A percentile compares a stretch with the other conserved stretches of the same genome.
Conservation (phyloP, 495 filamentous ascomycete species). For the Penicillium goetzii region DNA sequence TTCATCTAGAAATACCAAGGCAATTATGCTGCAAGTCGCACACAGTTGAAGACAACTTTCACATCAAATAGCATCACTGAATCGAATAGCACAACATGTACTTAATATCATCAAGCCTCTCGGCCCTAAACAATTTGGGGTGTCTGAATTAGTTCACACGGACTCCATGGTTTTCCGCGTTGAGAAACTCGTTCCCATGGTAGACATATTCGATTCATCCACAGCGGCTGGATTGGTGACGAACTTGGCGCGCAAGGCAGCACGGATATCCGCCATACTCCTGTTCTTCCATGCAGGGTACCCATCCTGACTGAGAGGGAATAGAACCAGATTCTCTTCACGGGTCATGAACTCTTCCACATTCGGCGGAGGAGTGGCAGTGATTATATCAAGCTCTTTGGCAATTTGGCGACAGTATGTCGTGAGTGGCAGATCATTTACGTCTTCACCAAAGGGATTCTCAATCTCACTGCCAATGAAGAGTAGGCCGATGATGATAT, state of each 20-base stretch:
- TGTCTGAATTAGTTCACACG: constrained; percentile 17
- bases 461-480: constrained; percentile 86
- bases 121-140: too few relatives aligned
- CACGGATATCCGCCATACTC: constrained; percentile 61
- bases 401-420: constrained; percentile 72
- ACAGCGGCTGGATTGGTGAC: constrained; percentile 24
- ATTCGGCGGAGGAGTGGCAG: constrained; percentile 56
- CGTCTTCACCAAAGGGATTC: constrained; percentile 85
- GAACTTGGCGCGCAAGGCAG: constrained; percentile 53
- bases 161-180: constrained; percentile 26
- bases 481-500: constrained; percentile 86
- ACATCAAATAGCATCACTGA: too few relatives aligned
- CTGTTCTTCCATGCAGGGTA: constrained; percentile 66
- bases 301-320: constrained; percentile 62
- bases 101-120: too few relatives aligned
- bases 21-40: too few relatives aligned
- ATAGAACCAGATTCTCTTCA: constrained; percentile 66
- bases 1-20: too few relatives aligned
- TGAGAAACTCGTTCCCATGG: constrained; percentile 23
- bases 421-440: constrained; percentile 84
- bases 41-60: too few relatives aligned
- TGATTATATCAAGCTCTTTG: constrained; percentile 74
- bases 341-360: constrained; percentile 60
- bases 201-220: constrained; percentile 33
- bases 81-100: too few relatives aligned